Percentiles rank a stretch among this genome's conserved stretches.
Evolutionary conservation across 2,329 filamentous ascomycete genomes (phyloP).

Genomic region (Aspergillus sp.): DNA sequence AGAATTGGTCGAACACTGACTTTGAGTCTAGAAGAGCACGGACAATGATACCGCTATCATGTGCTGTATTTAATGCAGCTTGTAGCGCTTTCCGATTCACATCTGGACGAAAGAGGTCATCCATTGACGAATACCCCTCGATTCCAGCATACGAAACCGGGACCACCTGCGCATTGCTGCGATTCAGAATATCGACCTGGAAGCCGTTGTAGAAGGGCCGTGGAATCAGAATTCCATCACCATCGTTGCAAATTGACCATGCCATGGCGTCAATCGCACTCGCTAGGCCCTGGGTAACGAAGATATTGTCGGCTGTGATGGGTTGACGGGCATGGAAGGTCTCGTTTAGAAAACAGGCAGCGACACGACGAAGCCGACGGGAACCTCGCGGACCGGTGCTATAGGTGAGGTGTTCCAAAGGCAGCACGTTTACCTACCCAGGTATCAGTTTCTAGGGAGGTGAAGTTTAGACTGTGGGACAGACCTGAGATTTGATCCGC

Average conservation of each 20-base stretch:
- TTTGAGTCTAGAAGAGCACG: slow-evolving; percentile 32
- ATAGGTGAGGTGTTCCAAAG: slow-evolving; percentile 2
- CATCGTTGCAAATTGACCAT: slow-evolving; percentile 1
- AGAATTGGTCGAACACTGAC: background rate
- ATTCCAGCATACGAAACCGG: background rate
- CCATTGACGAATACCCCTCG: background rate
- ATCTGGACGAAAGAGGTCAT: background rate
- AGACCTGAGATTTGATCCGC: background rate
- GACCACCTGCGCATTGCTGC: background rate
- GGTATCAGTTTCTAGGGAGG: too few relatives aligned
- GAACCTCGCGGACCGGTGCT: background rate
- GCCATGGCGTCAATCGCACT: background rate
- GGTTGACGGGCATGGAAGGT: background rate
- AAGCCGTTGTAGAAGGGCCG: slow-evolving; percentile 2
- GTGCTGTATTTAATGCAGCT: background rate
- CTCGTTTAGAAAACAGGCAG: background rate
- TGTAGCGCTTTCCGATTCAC: background rate
- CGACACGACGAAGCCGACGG: background rate
- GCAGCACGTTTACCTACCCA: background rate
- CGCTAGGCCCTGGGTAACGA: background rate
- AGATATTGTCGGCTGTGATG: background rate
- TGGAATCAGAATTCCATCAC: slow-evolving; percentile 3
- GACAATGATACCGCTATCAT: slow-evolving; percentile 36
- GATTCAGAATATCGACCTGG: background rate
- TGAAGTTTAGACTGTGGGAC: background rate